These are phyloP conservation scores for Magnolia officinalis DNA, from an alignment of 164 flowering plant genomes.

Conservation along the genomic window DNA sequence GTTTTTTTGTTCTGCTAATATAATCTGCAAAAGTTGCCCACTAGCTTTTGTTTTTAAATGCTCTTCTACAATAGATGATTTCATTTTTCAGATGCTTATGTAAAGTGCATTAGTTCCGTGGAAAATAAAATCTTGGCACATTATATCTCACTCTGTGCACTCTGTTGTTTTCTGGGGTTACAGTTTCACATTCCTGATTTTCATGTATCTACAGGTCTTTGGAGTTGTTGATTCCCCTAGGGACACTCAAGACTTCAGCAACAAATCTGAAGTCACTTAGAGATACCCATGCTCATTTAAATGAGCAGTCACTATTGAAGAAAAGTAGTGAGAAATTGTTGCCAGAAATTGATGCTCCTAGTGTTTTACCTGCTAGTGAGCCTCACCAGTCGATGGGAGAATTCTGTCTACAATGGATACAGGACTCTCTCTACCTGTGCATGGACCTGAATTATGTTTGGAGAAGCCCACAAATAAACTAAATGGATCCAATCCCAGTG, in stretches of 20 bases:
- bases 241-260: slow-evolving; percentile 24
- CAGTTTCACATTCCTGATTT: too few species aligned
- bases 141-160: too few species aligned
- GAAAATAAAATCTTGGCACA: too few species aligned
- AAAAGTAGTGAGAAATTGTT: slow-evolving; percentile 37
- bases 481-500: slow-evolving; percentile 39
- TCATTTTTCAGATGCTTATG: background rate
- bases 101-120: background rate
- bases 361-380: slow-evolving; percentile 35
- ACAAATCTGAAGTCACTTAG: slow-evolving; percentile 29
- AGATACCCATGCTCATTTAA: slow-evolving; percentile 30
- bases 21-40: too few species aligned
- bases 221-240: slow-evolving; percentile 36
- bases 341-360: slow-evolving; percentile 33
- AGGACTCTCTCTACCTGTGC: slow-evolving; percentile 33
- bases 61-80: background rate
- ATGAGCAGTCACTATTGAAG: slow-evolving; percentile 36
- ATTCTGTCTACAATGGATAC: slow-evolving; percentile 63
- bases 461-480: slow-evolving; percentile 51
- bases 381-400: slow-evolving; percentile 75
- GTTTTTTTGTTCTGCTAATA: too few species aligned
- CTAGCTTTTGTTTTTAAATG: background rate
- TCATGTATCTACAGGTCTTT: too few species aligned
- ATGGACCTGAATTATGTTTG: slow-evolving; percentile 41
- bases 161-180: too few species aligned